phyloP scores from a whole-genome alignment of 352 stramenopile species.

The Pythium guiyangense region DNA sequence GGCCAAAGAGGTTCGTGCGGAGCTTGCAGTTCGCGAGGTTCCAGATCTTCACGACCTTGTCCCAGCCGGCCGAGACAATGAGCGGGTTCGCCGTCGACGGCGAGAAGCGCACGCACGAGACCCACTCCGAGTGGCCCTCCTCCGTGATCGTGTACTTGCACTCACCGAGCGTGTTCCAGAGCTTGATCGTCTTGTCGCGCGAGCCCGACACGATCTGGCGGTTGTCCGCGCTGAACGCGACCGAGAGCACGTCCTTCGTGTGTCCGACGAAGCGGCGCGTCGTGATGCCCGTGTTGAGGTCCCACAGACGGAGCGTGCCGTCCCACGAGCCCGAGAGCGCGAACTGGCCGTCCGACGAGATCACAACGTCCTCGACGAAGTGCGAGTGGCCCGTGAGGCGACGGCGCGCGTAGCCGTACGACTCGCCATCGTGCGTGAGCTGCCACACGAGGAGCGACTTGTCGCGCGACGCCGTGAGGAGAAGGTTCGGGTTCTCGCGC shows the following conservation, averaged over 20 bases:
- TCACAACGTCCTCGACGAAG: constrained; percentile 99
- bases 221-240: constrained; percentile 99
- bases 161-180: constrained; percentile 99
- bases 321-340: constrained; percentile 99
- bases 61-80: constrained; percentile 99
- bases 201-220: constrained; percentile 99
- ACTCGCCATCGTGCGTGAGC: constrained; percentile 94
- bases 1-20: constrained; percentile 98
- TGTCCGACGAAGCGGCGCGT: constrained; percentile 99
- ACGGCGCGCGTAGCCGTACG: constrained; percentile 96
- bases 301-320: constrained; percentile 98
- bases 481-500: constrained; percentile 98
- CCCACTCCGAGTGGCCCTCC: constrained; percentile 99
- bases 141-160: constrained; percentile 99
- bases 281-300: constrained; percentile 99
- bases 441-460: constrained; percentile 92
- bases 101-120: constrained; percentile 99
- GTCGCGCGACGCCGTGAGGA: constrained; percentile 97
- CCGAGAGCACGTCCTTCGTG: constrained; percentile 99
- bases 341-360: constrained; percentile 99
- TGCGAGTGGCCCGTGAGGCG: constrained; percentile 98
- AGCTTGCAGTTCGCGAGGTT: constrained; percentile 99
- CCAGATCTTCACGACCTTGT: constrained; percentile 99
- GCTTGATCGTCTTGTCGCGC: constrained; percentile 99
- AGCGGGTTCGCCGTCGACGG: constrained; percentile 94